These are phyloP conservation scores for Aspergillus amoenus DNA, from an alignment of 2,329 filamentous ascomycete genomes.

Conservation along the genomic window DNA sequence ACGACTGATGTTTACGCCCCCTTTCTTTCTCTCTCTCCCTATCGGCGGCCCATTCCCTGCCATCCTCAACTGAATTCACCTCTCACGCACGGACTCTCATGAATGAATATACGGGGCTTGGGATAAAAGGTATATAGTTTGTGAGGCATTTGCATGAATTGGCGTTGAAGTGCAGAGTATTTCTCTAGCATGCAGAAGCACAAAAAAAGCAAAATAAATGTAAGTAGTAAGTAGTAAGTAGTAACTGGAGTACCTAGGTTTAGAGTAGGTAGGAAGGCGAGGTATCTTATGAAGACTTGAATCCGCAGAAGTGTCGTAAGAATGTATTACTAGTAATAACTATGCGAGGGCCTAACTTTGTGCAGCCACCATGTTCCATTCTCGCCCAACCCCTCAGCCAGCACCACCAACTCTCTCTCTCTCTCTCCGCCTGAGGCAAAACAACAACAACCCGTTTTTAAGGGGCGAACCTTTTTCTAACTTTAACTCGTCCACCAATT, in stretches of 20 bases:
- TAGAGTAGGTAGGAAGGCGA: not conserved
- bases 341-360: too few species aligned
- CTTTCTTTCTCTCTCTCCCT: not conserved
- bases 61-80: not conserved
- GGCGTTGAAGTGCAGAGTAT: slow-evolving; percentile 8
- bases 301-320: too few species aligned
- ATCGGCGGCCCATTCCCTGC: not conserved
- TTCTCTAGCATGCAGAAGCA: not conserved
- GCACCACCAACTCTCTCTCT: too few species aligned
- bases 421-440: too few species aligned
- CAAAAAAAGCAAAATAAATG: not conserved
- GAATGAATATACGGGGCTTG: slow-evolving; percentile 7
- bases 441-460: too few species aligned
- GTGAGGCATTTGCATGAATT: slow-evolving; percentile 15
- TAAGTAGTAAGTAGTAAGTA: not conserved
- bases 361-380: too few species aligned
- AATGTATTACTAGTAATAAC: too few species aligned
- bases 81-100: slow-evolving; percentile 4
- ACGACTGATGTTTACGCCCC: slow-evolving; percentile 24
- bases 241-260: not conserved
- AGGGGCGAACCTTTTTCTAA: too few species aligned
- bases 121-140: slow-evolving; percentile 25
- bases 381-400: too few species aligned
- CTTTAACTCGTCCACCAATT: too few species aligned
- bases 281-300: not conserved